These are phyloP conservation scores for Beauveria medogensis DNA, from an alignment of 2,329 filamentous ascomycete genomes.

Conservation along the genomic window DNA sequence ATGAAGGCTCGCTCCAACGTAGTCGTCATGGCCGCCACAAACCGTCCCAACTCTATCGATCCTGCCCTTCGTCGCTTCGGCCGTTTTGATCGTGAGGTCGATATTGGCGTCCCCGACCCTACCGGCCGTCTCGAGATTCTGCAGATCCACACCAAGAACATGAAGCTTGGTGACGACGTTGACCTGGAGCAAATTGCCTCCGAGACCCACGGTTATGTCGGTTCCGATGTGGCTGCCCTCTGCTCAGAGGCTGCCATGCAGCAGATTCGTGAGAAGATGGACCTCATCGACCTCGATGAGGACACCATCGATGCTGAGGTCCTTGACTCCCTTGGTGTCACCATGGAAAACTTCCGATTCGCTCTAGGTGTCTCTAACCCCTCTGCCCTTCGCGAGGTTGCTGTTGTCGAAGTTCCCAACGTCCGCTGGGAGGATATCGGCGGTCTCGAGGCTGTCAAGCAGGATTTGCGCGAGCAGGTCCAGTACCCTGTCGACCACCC, in stretches of 20 bases:
- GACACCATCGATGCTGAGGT: constrained; percentile 99
- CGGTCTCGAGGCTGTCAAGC: constrained; percentile 96
- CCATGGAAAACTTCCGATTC: constrained; percentile 99
- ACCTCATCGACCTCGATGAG: constrained; percentile 96
- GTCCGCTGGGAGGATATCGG: constrained; percentile 99
- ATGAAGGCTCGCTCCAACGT: constrained; percentile 99
- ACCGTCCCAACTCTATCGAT: constrained; percentile 97
- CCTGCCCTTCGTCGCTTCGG: constrained; percentile 95
- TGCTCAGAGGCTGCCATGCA: constrained; percentile 99
- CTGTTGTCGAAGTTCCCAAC: constrained; percentile 98
- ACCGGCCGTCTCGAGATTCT: constrained; percentile 98
- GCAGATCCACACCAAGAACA: constrained; percentile 99
- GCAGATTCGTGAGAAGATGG: constrained; percentile 99
- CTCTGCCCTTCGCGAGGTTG: constrained; percentile 95
- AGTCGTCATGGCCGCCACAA: constrained; percentile 98
- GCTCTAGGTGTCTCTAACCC: constrained; percentile 97
- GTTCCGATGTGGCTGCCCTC: constrained; percentile 94
- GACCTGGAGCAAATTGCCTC: constrained; percentile 94
- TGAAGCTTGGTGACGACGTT: constrained; percentile 96
- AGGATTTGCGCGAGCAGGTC: constrained; percentile 96
- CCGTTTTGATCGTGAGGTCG: constrained; percentile 97
- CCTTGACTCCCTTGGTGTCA: constrained; percentile 93
- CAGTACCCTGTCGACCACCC: constrained; percentile 99
- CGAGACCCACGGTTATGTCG: constrained; percentile 98
- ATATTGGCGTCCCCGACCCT: constrained; percentile 95